Evolutionary conservation across 345 rosid genomes (phyloP), one percentile per base, ranked within the genome.

Genomic region (Raphanus raphanistrum): DNA sequence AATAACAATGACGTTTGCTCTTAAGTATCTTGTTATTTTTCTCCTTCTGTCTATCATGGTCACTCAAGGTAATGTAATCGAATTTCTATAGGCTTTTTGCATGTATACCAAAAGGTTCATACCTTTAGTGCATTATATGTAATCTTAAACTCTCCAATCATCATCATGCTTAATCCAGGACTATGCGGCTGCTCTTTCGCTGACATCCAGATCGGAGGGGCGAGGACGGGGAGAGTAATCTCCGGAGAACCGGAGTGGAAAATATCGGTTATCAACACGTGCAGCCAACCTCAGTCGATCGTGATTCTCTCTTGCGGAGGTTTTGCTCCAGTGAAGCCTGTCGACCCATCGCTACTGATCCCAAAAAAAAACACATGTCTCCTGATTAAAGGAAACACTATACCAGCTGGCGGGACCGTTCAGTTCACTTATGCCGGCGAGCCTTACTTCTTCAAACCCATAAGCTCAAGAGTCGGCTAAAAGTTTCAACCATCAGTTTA

Each of bases 201-300:
- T 27, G 3, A 50, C 1, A 28, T 73, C 38, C 5, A 16, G 60
- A 79, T 79, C 70, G 78, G 60, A 0, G 29, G 70, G 69, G 74
- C 28, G 27, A 67, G 70, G 64, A 79, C 82, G 0, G 74, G 82
- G 13, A 28, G 16, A 73, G 70, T 15, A 15, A 27, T 73, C 35
- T 15, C 9, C 4, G 74, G 74, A 36, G 1, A 79, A 68, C 32
- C 21, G 2, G 82, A 73, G 70, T 79, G 82, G 82, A 68, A 36
- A 68, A 77, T 79, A 64, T 68, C 70, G 33, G 78, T 79, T 52
- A 13, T 1, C 27, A 79, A 79, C 74, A 79, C 70, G 74, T 73
- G 82, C 29, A 13, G 0, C 2, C 68, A 74, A 61, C 4, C 8
- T 61, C 82, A 79, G 36, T 35, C 45, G 58, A 2, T 50, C 4